Base-by-base conservation (phyloP, 1,139 yeast species). In the Debaryomyces fabryi region DNA sequence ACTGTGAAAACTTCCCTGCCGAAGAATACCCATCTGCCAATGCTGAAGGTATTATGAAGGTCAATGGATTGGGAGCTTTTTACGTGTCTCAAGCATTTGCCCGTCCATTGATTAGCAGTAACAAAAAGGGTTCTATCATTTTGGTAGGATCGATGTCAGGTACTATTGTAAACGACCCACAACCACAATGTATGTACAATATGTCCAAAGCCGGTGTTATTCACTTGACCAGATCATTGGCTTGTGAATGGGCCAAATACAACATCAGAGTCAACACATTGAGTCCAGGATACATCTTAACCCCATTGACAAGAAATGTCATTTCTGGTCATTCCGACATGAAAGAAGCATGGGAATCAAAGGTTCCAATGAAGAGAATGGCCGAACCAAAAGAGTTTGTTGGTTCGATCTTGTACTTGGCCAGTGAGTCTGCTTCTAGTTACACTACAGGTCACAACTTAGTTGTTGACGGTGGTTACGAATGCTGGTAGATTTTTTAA, bases 1-100 rank as follows among this genome's bases (percentile, higher is more conserved):
- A 85, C 72, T 85, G 90, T 64, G 91, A 86, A 65, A 86, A 85
- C 71, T 81, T 77, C 68, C 81, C 89, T 2, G 95, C 95, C 25
- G 82, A 85, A 59, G 88, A 86, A 45, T 88, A 87, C 68, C 92
- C 93, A 16, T 81, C 89, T 34, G 63, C 68, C 47, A 85, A 84
- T 59, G 88, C 91, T 47, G 89, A 85, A 59, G 78, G 79, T 30
- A 71, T 88, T 52, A 76, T 86, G 69, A 81, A 84, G 61, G 95
- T 87, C 50, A 87, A 88, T 67, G 79, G 87, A 24, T 72, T 86
- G 66, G 96, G 96, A 13, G 82, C 93, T 5, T 78, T 87, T 60
- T 86, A 85, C 73, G 86, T 86, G 21, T 64, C 79, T 4, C 80
- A 76, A 57, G 58, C 75, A 37, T 76, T 87, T 67, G 92, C 95